Base-by-base conservation (phyloP, 2,329 filamentous ascomycete species). In the Cladosporium velox region DNA sequence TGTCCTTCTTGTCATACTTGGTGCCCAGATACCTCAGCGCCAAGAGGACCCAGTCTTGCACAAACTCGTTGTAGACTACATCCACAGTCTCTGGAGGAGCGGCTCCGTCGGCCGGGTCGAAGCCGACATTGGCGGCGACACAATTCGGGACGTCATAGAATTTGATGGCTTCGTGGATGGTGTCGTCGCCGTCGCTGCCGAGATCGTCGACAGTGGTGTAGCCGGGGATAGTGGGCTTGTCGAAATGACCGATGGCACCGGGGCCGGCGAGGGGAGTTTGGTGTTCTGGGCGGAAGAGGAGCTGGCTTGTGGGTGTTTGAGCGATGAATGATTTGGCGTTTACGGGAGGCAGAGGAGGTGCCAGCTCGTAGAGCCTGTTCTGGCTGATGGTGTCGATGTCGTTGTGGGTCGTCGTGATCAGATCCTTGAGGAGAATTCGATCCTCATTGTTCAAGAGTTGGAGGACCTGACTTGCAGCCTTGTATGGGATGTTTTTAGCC, bases 161-260 rank as follows among this genome's bases (percentile, higher is more conserved):
- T 35, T 85, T 82, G 69, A 98, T 88, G 0, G 86, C 83, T 18
- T 86, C 82, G 77, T 97, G 95, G 1, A 96, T 77, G 0, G 94
- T 96, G 75, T 99, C 95, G 75, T 99, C 95, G 51, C 95, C 95
- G 70, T 96, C 91, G 4, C 80, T 79, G 59, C 93, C 92, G 5
- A 88, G 86, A 73, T 96, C 94, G 74, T 99, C 95, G 65, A 84
- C 84, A 12, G 95, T 99, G 0, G 91, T 97, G 80, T 98, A 98
- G 1, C 95, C 95, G 0, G 88, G 89, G n/a, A 85, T 82, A 28
- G 68, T 65, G 10, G 73, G 70, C 47, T 67, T 65, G 38, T 72
- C 66, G 41, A 12, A 34, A 11, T 60, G 8, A 5, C 2, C 26
- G 10, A 8, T 8, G 30, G 44, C 35, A 18, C 32, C 51, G 7